Evolutionary conservation across 169 alveolate genomes (phyloP), one percentile per base, ranked within the genome.

Genomic region (Cryptosporidium parvum): DNA sequence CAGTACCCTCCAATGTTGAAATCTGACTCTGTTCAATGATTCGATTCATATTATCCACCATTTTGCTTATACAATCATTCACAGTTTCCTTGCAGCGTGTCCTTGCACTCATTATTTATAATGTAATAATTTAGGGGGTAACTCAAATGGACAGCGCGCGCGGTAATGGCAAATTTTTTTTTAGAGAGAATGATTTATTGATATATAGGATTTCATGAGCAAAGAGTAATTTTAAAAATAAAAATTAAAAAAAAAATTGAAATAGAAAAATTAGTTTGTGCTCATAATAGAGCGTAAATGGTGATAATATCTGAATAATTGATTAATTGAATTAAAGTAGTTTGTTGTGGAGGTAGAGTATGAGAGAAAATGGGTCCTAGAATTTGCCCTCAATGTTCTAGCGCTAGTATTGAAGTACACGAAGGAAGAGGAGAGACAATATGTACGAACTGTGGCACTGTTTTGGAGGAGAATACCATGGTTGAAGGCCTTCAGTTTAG

Each of bases 401-500:
- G 89, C 39, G 12, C 75, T 12, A 80, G 80, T 44, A 80, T 80
- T 62, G 89, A 80, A 29, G 68, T 65, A 9, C 89, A 80, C 45
- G 95, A 93, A 65, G 96, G 93, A 56, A 94, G 92, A 91, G 97
- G 97, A 61, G 97, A 95, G 92, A 93, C 94, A 53, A 92, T 95
- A 85, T 95, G 97, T 87, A 93, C 92, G 29, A 93, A 92, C 70
- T 95, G 97, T 73, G 97, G 97, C 5, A 93, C 96, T 1, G 97
- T 95, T 44, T 80, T 95, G 37, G 96, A 95, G 92, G 97, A 95
- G 91, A 94, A 93, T 85, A 92, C 94, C 51, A 93, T 95, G 61
- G 94, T 95, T 9, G 97, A 94, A 70, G 95, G 94, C 6, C 84
- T 94, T 62, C 95, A 94, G 65, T 95, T 93, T 84, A 91, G 95